These are phyloP conservation scores for Alternaria gaisen DNA, from an alignment of 2,329 filamentous ascomycete genomes.

Conservation along the genomic window DNA sequence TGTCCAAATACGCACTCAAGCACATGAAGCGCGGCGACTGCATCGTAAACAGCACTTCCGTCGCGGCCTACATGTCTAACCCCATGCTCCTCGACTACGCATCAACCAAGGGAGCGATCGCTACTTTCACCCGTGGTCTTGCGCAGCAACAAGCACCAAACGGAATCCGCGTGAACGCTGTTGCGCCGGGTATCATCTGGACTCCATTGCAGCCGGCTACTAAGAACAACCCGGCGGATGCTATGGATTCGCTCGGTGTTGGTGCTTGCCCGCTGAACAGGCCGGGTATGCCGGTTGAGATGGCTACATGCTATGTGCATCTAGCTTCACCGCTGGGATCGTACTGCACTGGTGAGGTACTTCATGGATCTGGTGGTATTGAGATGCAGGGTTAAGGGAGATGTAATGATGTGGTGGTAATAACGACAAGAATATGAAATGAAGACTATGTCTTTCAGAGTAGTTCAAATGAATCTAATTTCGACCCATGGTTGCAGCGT, in stretches of 20 bases:
- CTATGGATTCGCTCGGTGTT: slow-evolving; percentile 26
- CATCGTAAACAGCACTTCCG: slow-evolving; percentile 82
- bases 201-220: slow-evolving; percentile 29
- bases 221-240: slow-evolving; percentile 19
- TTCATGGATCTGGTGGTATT: slow-evolving; percentile 29
- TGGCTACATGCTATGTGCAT: slow-evolving; percentile 30
- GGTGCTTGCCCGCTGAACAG: slow-evolving; percentile 30
- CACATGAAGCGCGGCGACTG: slow-evolving; percentile 74
- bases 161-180: slow-evolving; percentile 76
- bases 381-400: slow-evolving; percentile 28
- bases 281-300: slow-evolving; percentile 30
- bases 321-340: slow-evolving; percentile 29
- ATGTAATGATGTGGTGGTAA: not conserved
- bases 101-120: slow-evolving; percentile 76
- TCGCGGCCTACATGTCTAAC: slow-evolving; percentile 80
- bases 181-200: slow-evolving; percentile 70
- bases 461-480: not conserved
- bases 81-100: slow-evolving; percentile 82
- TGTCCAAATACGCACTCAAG: slow-evolving; percentile 76
- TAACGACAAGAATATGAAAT: not conserved
- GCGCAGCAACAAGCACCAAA: slow-evolving; percentile 75
- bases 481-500: not conserved
- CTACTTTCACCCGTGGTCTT: slow-evolving; percentile 77
- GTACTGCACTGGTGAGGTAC: slow-evolving; percentile 30
- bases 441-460: not conserved